phyloP scores from a whole-genome alignment of 169 alveolate genomes.

The Eimeria brunetti region DNA sequence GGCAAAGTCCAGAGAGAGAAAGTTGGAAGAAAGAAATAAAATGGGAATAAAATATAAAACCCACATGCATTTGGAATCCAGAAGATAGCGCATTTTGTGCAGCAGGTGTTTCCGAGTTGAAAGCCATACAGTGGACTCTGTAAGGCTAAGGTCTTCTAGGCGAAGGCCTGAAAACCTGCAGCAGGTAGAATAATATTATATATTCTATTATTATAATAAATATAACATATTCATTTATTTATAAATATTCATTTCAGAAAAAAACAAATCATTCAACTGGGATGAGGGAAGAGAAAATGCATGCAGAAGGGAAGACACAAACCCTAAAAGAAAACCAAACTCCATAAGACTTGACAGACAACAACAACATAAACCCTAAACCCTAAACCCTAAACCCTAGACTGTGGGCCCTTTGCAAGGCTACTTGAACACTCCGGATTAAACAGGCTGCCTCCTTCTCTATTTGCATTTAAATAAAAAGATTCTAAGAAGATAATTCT shows the following conservation, averaged over 20 bases:
- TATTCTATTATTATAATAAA: not conserved
- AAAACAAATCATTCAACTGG: not conserved
- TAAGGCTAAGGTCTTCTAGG: constrained; percentile 88
- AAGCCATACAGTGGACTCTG: constrained; percentile 85
- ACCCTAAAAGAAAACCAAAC: too few relatives aligned
- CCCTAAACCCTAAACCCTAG: too few relatives aligned
- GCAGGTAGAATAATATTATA: not conserved
- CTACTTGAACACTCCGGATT: too few relatives aligned
- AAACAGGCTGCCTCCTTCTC: too few relatives aligned
- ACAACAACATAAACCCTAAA: too few relatives aligned
- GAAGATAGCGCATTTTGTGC: constrained; percentile 86
- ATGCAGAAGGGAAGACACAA: too few relatives aligned
- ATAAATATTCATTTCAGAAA: too few relatives aligned
- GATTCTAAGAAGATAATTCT: not conserved
- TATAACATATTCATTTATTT: not conserved
- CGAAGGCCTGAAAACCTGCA: constrained; percentile 88
- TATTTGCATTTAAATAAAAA: too few relatives aligned
- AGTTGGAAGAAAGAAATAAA: not conserved
- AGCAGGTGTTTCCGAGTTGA: constrained; percentile 86
- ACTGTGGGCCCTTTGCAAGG: too few relatives aligned
- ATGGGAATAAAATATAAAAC: not conserved
- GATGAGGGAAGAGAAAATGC: not conserved
- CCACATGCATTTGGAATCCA: constrained; percentile 87
- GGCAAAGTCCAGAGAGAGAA: too few relatives aligned
- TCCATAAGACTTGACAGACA: not conserved